A percentile compares a stretch with the other conserved stretches of the same genome.
Conservation (phyloP, 2,329 filamentous ascomycete species). For the Botrytis galanthina region DNA sequence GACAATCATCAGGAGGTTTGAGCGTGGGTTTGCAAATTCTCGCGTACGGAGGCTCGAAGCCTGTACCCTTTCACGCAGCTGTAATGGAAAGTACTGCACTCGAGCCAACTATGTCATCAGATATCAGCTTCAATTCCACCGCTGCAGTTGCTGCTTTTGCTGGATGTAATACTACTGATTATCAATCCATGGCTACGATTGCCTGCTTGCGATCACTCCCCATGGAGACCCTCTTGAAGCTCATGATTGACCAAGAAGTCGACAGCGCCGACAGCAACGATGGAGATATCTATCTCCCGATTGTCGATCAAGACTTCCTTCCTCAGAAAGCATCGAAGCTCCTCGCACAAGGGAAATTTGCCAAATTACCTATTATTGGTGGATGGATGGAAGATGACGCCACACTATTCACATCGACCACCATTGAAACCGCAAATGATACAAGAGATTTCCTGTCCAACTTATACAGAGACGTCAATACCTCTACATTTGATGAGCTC, state of each 20-base stretch:
- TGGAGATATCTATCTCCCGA: slow-evolving; percentile 52
- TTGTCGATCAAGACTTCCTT: slow-evolving; percentile 50
- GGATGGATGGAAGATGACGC: slow-evolving; percentile 49
- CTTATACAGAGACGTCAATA: slow-evolving; percentile 43
- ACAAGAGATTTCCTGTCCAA: slow-evolving; percentile 42
- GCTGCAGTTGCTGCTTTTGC: slow-evolving; percentile 43
- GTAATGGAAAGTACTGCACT: slow-evolving; percentile 50
- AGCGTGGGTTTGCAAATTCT: slow-evolving; percentile 49
- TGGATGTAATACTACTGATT: slow-evolving; percentile 44
- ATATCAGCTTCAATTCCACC: slow-evolving; percentile 50
- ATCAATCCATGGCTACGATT: slow-evolving; percentile 45
- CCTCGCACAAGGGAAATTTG: slow-evolving; percentile 43
- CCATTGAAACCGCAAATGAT: slow-evolving; percentile 43
- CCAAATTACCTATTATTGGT: slow-evolving; percentile 43
- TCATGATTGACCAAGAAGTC: slow-evolving; percentile 45
- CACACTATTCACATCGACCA: slow-evolving; percentile 43
- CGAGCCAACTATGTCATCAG: slow-evolving; percentile 50
- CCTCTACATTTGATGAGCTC: slow-evolving; percentile 42
- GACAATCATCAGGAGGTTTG: slow-evolving; percentile 53
- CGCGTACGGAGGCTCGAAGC: slow-evolving; percentile 46
- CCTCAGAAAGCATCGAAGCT: slow-evolving; percentile 45
- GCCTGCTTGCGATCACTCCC: slow-evolving; percentile 47
- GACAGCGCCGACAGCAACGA: slow-evolving; percentile 45
- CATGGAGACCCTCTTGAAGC: slow-evolving; percentile 45
- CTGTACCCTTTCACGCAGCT: slow-evolving; percentile 46